phyloP scores from a whole-genome alignment of 2,329 filamentous ascomycete species.

The Phaeosphaeriaceae sp. region DNA sequence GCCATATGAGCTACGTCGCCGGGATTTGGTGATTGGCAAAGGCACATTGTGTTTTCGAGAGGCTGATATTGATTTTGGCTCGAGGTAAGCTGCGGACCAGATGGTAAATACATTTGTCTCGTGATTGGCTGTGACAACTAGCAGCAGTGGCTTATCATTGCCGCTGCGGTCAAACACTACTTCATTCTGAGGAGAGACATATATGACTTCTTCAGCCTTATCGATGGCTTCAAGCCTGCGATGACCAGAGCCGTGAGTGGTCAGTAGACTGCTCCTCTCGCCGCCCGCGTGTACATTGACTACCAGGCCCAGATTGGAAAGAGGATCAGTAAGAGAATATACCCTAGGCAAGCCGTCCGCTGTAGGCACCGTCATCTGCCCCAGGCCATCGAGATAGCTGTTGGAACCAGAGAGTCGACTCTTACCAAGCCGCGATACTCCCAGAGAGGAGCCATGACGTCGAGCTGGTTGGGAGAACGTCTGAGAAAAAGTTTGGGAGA shows the following conservation, averaged over 20 bases:
- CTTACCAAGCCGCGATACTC: conserved; percentile 29
- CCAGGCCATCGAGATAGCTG: conserved; percentile 41
- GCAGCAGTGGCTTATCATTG: conserved; percentile 60
- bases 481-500: conserved; percentile 48
- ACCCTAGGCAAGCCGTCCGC: conserved; percentile 71
- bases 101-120: conserved; percentile 80
- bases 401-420: conserved; percentile 28
- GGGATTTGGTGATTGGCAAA: conserved; percentile 56
- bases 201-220: conserved; percentile 80
- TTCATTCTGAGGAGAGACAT: conserved; percentile 74
- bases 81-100: conserved; percentile 82
- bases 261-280: conserved; percentile 38
- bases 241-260: conserved; percentile 39
- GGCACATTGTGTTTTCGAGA: conserved; percentile 51
- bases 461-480: conserved; percentile 43
- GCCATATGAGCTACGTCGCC: conserved; percentile 67
- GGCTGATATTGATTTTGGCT: conserved; percentile 64
- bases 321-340: conserved; percentile 83
- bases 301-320: conserved; percentile 84
- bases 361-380: conserved; percentile 32
- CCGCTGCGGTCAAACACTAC: conserved; percentile 56
- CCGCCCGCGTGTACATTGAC: conserved; percentile 55
- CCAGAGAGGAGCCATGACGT: conserved; percentile 38
- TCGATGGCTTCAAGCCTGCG: conserved; percentile 68
- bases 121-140: conserved; percentile 82